Percentiles rank a stretch among this genome's conserved stretches.
These are phyloP conservation scores for Trichoderma simmonsii DNA, from an alignment of 2,329 filamentous ascomycete genomes.

Conservation along the genomic window DNA sequence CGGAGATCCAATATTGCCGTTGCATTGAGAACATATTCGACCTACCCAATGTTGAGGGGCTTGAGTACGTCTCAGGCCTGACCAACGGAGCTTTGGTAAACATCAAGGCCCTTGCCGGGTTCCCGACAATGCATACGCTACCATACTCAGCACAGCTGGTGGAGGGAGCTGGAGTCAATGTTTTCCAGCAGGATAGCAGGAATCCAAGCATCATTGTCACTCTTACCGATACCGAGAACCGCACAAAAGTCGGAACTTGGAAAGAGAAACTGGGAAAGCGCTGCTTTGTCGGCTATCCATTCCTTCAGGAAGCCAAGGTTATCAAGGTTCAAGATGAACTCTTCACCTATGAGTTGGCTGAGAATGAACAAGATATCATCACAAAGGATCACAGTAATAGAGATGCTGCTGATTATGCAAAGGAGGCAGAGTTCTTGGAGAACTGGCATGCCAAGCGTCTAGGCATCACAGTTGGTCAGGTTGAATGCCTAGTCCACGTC, in stretches of 20 bases:
- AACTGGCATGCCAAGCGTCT: constrained; percentile 86
- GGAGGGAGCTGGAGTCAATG: constrained; percentile 78
- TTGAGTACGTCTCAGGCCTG: constrained; percentile 80
- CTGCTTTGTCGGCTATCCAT: constrained; percentile 91
- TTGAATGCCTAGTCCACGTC: constrained; percentile 87
- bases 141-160: constrained; percentile 73
- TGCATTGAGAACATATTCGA: constrained; percentile 98
- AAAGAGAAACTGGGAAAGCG: constrained; percentile 78
- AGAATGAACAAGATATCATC: constrained; percentile 62
- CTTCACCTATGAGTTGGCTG: constrained; percentile 76
- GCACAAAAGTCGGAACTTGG: constrained; percentile 68
- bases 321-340: constrained; percentile 87
- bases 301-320: constrained; percentile 90
- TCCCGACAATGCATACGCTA: constrained; percentile 83
- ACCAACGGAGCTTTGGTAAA: constrained; percentile 82
- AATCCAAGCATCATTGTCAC: constrained; percentile 97
- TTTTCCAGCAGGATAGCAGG: constrained; percentile 92
- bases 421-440: constrained; percentile 80
- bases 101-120: constrained; percentile 80
- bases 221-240: constrained; percentile 68
- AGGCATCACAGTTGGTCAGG: constrained; percentile 78
- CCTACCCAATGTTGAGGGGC: constrained; percentile 83
- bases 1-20: constrained; percentile 79
- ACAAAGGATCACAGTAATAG: constrained; percentile 68
- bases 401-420: constrained; percentile 79